Evolutionary conservation across 192 early-diverging fungal species (phyloP).

Genomic region (Linderina pennispora): DNA sequence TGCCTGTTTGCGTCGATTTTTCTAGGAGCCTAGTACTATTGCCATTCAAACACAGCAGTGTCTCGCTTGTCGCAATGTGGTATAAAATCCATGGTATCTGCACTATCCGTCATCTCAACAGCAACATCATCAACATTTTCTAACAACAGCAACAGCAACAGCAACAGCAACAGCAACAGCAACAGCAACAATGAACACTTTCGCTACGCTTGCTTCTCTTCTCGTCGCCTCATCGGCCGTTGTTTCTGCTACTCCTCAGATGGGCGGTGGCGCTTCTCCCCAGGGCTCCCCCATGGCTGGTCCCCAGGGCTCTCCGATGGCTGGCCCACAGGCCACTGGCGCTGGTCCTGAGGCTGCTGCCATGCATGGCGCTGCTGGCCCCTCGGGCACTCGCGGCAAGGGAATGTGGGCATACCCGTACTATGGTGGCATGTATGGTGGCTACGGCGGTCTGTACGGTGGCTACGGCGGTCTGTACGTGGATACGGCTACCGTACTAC

Average conservation of each 20-base stretch:
- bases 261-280: constrained; percentile 13
- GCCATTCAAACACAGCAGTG: no score
- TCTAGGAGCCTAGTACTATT: no score
- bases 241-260: constrained; percentile 17
- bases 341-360: constrained; percentile 12
- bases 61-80: not conserved
- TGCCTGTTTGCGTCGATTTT: no score
- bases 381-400: constrained; percentile 38
- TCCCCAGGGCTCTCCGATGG: constrained; percentile 10
- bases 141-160: constrained; percentile 1
- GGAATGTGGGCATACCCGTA: constrained; percentile 45
- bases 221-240: constrained; percentile 21
- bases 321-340: constrained; percentile 24
- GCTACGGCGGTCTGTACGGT: constrained; percentile 23
- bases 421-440: constrained; percentile 25
- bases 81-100: not conserved
- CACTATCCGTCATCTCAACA: not conserved
- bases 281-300: constrained; percentile 16
- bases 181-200: constrained; percentile 36
- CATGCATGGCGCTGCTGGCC: constrained; percentile 29
- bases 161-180: no score
- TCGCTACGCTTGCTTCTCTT: constrained; percentile 14
- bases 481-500: no score
- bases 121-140: not conserved
- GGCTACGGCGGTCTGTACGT: no score